Evolutionary conservation across 2,329 filamentous ascomycete genomes (phyloP).

Genomic region (Talaromyces rugulosus): DNA sequence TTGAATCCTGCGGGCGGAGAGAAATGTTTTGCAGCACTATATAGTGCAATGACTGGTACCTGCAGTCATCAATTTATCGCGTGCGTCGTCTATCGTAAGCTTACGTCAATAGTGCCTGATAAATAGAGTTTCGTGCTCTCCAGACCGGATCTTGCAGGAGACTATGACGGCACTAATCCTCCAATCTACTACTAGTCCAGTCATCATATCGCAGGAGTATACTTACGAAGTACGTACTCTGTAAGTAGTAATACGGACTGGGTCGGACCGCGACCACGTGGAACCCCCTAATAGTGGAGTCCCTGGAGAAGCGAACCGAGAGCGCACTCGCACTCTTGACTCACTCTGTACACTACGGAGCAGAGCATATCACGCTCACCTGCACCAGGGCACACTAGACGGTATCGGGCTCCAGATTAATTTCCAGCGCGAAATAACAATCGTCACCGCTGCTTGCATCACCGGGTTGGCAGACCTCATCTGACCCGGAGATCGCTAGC

Average conservation of each 20-base stretch:
- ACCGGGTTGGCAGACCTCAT: neutral
- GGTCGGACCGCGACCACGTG: conserved; percentile 8
- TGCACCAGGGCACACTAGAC: no score
- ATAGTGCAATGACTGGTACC: neutral
- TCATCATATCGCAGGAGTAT: neutral
- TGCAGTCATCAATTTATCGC: neutral
- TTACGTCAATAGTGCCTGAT: neutral
- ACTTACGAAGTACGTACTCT: no score
- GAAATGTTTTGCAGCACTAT: no score
- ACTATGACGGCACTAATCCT: neutral
- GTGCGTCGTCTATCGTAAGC: neutral
- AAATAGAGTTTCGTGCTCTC: neutral
- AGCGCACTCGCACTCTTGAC: neutral
- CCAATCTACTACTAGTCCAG: neutral
- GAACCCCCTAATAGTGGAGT: neutral
- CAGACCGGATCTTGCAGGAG: neutral
- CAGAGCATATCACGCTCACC: no score
- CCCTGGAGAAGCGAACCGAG: neutral
- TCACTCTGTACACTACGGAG: no score
- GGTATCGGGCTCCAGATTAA: no score
- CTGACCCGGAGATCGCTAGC: neutral
- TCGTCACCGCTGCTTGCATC: neutral
- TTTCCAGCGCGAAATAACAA: neutral
- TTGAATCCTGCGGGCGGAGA: no score
- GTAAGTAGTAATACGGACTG: neutral